Base-by-base conservation (phyloP, 176 grass and related monocot species). In the Pontederia crassipes region DNA sequence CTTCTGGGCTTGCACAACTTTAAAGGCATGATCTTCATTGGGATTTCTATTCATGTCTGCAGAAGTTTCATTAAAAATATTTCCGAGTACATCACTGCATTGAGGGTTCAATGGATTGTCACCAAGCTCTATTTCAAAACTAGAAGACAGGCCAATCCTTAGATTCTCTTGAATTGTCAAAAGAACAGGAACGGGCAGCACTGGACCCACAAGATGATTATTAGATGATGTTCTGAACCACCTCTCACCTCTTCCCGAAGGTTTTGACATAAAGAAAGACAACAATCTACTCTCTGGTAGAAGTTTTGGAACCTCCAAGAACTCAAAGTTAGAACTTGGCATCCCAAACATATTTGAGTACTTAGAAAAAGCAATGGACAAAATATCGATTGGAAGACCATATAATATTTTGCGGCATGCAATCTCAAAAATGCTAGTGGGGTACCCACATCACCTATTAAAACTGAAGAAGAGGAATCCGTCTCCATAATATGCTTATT, bases 351-450 rank as follows among this genome's bases (percentile, higher is more conserved):
- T 61, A 48, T 90, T 81, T 13, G 82, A 78, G 74, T 85, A 85
- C 70, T 71, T 88, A 11, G 83, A 74, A 52, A 90, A 88, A 64
- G 81, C 59, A 32, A 96, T 55, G 47, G 49, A 52, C 53, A 88
- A 69, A 50, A 83, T 69, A 62, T 87, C 46, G 64, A 76, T 75
- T 70, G 58, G 72, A 58, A 97, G 76, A 52, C 67, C 52, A 70
- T 75, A 82, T 68, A 97, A 79, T 68, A 79, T 68, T 66, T 74
- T 88, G 55, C 77, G 76, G 60, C 76, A 82, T 71, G 81, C 81
- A 60, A 88, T 76, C 91, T 97, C 87, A 28, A 82, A 84, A 75
- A 91, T 70, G 75, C 80, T 97, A 64, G 86, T 14, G 87, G 87
- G 14, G 72, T 56, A 49, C 73, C 80, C 57, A 72, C 76, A 79